These are phyloP conservation scores for Pugionium cornutum DNA, from an alignment of 345 rosid species.

Conservation along the genomic window DNA sequence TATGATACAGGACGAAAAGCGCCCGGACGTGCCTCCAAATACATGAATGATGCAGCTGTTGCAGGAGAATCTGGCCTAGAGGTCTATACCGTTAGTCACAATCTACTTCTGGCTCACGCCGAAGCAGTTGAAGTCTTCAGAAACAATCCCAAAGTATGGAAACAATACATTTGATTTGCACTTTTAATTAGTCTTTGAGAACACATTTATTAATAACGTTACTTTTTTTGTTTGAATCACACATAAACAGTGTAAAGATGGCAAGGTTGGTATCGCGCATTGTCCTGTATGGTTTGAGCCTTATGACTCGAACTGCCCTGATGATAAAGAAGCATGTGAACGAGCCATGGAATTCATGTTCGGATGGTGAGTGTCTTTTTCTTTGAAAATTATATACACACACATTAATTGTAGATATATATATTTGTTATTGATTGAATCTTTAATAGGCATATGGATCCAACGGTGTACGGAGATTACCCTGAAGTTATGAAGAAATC, in stretches of 20 bases:
- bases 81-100: conserved; percentile 41
- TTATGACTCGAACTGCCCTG: conserved; percentile 31
- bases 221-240: conserved; percentile 13
- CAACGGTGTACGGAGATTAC: conserved; percentile 42
- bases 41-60: conserved; percentile 34
- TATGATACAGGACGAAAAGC: conserved; percentile 43
- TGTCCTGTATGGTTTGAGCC: conserved; percentile 45
- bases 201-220: conserved; percentile 9
- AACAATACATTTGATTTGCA: neutral
- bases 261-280: conserved; percentile 42
- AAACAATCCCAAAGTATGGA: conserved; percentile 35
- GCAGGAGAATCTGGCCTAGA: conserved; percentile 42
- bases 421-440: no score
- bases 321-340: conserved; percentile 38
- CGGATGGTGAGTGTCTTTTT: conserved; percentile 36
- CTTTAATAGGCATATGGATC: conserved; percentile 40
- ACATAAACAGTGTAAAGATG: conserved; percentile 38
- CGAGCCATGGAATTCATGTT: conserved; percentile 45
- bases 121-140: conserved; percentile 43
- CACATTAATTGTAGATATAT: no score
- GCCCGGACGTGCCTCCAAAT: conserved; percentile 44
- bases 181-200: neutral
- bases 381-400: neutral
- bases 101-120: conserved; percentile 42
- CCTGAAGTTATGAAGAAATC: conserved; percentile 39